Percentiles rank a stretch among this genome's conserved stretches.
phyloP scores from a whole-genome alignment of 768 basidiomycete genomes.

The Pisolithus albus region DNA sequence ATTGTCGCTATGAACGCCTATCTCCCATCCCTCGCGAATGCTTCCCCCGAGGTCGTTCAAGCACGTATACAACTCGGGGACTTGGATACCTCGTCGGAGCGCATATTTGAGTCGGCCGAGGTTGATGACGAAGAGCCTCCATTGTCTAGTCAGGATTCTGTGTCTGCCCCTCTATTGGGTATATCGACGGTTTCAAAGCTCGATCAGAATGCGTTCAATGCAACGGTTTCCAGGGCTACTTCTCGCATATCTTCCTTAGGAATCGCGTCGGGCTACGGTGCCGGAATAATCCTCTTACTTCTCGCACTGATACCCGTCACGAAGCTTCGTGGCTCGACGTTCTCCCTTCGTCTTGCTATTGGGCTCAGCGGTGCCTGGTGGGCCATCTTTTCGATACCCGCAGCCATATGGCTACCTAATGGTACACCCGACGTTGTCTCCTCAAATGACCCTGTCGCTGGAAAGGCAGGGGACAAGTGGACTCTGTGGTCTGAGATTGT shows the following conservation, averaged over 20 bases:
- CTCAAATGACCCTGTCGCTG: constrained; percentile 2
- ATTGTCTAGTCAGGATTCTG: constrained; percentile 17
- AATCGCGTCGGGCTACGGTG: constrained; percentile 79
- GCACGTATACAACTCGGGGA: constrained; percentile 28
- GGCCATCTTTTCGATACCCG: constrained; percentile 75
- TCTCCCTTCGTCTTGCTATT: constrained; percentile 74
- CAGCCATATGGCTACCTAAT: constrained; percentile 66
- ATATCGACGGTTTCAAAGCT: constrained; percentile 3
- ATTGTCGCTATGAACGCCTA: constrained; percentile 90
- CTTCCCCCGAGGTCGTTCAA: constrained; percentile 50
- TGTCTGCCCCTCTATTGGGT: constrained; percentile 34
- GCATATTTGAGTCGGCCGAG: constrained; percentile 17
- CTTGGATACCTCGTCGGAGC: constrained; percentile 6
- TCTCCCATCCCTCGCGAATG: constrained; percentile 65
- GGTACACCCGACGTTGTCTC: background rate
- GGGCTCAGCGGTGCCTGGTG: constrained; percentile 85
- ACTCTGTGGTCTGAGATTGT: constrained; percentile 45
- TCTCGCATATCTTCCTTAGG: constrained; percentile 80
- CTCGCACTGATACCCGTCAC: constrained; percentile 75
- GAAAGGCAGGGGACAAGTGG: constrained; percentile 32
- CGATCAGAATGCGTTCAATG: constrained; percentile 41
- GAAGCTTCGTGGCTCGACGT: constrained; percentile 64
- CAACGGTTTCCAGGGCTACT: constrained; percentile 61
- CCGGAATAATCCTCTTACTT: constrained; percentile 74
- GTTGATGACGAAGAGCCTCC: constrained; percentile 5